Conservation (phyloP, 2,329 filamentous ascomycete species). For the Ophiocordyceps camponoti-rufipedis region DNA sequence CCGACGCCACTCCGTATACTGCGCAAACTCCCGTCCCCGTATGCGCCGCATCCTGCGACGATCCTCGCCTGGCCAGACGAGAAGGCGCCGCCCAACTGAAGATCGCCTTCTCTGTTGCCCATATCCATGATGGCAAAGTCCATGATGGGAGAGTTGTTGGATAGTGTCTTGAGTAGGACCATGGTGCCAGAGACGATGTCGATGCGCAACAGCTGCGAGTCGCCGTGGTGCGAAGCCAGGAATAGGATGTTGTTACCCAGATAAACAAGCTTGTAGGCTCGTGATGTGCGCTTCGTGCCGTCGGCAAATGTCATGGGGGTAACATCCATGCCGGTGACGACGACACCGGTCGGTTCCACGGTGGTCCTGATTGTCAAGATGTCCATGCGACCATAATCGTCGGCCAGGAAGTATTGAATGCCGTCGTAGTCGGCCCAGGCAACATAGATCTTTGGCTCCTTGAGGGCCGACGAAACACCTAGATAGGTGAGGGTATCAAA, state of each 20-base stretch:
- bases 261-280: slow-evolving; percentile 64
- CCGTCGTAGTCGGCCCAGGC: slow-evolving; percentile 76
- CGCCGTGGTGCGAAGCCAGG: slow-evolving; percentile 80
- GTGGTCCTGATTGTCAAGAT: slow-evolving; percentile 61
- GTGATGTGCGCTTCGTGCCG: slow-evolving; percentile 34
- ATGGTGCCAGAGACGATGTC: slow-evolving; percentile 26
- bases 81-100: slow-evolving; percentile 64
- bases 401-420: slow-evolving; percentile 69
- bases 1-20: slow-evolving; percentile 90
- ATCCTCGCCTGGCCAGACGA: slow-evolving; percentile 89
- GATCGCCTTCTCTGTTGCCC: slow-evolving; percentile 65
- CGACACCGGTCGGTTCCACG: slow-evolving; percentile 43
- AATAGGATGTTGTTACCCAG: slow-evolving; percentile 58
- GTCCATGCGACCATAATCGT: slow-evolving; percentile 77
- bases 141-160: slow-evolving; percentile 76
- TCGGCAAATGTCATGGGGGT: slow-evolving; percentile 19
- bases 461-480: slow-evolving; percentile 43
- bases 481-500: slow-evolving; percentile 61
- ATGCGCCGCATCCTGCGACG: slow-evolving; percentile 82
- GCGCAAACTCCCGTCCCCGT: slow-evolving; percentile 70
- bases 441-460: slow-evolving; percentile 72
- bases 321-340: slow-evolving; percentile 57
- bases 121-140: slow-evolving; percentile 96
- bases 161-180: slow-evolving; percentile 47
- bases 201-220: slow-evolving; percentile 64